Evolutionary conservation across 805 yeast species (phyloP).

Genomic region (Lipomyces orientalis): DNA sequence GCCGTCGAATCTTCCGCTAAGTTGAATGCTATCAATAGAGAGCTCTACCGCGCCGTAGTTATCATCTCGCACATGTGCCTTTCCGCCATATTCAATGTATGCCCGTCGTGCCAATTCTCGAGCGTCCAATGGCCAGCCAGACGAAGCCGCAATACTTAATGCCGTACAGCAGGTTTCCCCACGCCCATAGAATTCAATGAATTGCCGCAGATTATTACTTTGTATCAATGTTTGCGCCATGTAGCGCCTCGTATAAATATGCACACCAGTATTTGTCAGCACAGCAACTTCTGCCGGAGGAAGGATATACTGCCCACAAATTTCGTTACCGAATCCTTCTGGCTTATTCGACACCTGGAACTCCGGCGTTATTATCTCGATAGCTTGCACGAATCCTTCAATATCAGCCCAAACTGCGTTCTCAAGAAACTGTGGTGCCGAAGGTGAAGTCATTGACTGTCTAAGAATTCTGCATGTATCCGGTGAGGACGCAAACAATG

Average conservation of each 20-base stretch:
- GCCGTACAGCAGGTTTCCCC: conserved; percentile 92
- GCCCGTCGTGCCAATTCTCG: conserved; percentile 45
- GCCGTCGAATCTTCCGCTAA: conserved; percentile 92
- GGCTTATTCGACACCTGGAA: conserved; percentile 77
- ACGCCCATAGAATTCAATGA: conserved; percentile 79
- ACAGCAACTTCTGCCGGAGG: conserved; percentile 74
- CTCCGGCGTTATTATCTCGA: conserved; percentile 70
- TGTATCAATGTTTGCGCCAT: conserved; percentile 79
- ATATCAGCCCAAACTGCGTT: conserved; percentile 77
- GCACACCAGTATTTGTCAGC: conserved; percentile 78
- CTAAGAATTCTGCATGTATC: conserved; percentile 71
- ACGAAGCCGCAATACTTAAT: conserved; percentile 72
- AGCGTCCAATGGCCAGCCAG: conserved; percentile 46
- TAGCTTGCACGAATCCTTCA: conserved; percentile 69
- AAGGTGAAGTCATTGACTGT: conserved; percentile 39
- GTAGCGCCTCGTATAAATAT: conserved; percentile 75
- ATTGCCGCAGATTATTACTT: conserved; percentile 67
- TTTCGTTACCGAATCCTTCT: conserved; percentile 80
- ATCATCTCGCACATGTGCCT: conserved; percentile 44
- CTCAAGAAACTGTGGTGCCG: conserved; percentile 58
- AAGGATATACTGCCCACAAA: conserved; percentile 81
- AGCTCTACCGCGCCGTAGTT: conserved; percentile 27
- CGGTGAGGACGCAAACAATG: conserved; percentile 75
- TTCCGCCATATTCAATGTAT: conserved; percentile 48
- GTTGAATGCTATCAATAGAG: conserved; percentile 57